Base-by-base conservation (phyloP, 1,139 yeast species). In the Protomyces arabidopsidicola region DNA sequence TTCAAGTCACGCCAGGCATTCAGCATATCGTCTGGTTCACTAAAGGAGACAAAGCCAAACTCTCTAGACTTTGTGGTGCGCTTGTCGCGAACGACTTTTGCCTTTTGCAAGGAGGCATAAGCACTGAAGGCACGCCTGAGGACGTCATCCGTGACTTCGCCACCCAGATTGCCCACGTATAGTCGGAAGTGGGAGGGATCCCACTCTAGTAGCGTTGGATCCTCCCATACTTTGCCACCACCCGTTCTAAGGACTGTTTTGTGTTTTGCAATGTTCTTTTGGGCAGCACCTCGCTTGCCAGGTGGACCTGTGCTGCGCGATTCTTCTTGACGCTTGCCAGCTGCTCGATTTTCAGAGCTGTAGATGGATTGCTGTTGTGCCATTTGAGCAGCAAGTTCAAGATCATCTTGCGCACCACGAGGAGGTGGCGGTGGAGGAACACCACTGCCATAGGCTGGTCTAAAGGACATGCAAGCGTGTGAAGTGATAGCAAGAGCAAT, bases 21-120 rank as follows among this genome's bases (percentile, higher is more conserved):
- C 66, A 87, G 77, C 70, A 86, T 87, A 65, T 76, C 95, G n/a
- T 78, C 76, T 65, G 82, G 84, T 50, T 81, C 81, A 35, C 79
- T 75, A 72, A 90, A 90, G 1, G 95, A 86, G 10, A 89, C 95
- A 75, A 90, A 90, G 1, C 97, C 97, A 73, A 90, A 90, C 31
- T 97, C 96, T 72, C 83, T 85, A 65, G 80, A 79, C 66, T 77
- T 77, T 8, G 75, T 77, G 0, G 80, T 72, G 27, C 73, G 75
- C 16, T 72, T 73, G 68, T 83, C 86, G 31, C 72, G 67, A 0
- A 87, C 86, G 0, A 85, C 87, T 65, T 80, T 78, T 10, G 79
- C 86, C 68, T 82, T 83, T 22, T 81, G 74, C 68, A 87, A 74
- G 3, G 83, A 79, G 55, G 74, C 74, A 73, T 76, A 87, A 66